These are phyloP conservation scores for Uronychia setigera DNA, from an alignment of 73 alveolate species.

Conservation along the genomic window DNA sequence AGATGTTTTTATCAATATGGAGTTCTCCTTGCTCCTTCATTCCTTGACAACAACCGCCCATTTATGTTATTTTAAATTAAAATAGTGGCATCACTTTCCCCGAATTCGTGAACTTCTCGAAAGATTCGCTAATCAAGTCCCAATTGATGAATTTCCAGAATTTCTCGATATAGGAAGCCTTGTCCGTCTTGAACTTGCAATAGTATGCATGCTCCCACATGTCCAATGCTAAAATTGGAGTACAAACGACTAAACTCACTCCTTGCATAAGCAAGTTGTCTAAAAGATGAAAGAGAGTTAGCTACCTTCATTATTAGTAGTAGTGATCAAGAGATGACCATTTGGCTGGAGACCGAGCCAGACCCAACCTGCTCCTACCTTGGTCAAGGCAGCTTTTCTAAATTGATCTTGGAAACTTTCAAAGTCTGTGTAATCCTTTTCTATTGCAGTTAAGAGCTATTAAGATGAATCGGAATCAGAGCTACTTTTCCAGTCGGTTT, in stretches of 20 bases:
- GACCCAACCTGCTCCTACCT: conserved; percentile 54
- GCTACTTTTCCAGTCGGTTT: conserved; percentile 38
- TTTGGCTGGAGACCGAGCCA: conserved; percentile 39
- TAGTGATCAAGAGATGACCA: conserved; percentile 27
- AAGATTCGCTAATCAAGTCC: conserved; percentile 24
- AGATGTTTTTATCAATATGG: neutral
- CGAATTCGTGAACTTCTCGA: conserved; percentile 16
- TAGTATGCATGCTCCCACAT: conserved; percentile 62
- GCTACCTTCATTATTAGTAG: conserved; percentile 45
- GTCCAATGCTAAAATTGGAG: conserved; percentile 44
- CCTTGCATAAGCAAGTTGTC: conserved; percentile 44
- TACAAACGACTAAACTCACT: conserved; percentile 16
- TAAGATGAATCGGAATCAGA: neutral
- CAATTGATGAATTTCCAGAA: conserved; percentile 49
- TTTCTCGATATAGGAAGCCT: conserved; percentile 17
- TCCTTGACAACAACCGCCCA: conserved; percentile 2
- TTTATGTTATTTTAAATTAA: neutral
- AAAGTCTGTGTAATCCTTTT: conserved; percentile 47
- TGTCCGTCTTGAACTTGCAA: conserved; percentile 35
- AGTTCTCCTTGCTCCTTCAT: neutral
- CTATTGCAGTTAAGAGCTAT: conserved; percentile 10
- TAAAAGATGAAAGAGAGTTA: neutral
- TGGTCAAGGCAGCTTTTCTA: conserved; percentile 22
- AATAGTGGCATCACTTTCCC: neutral
- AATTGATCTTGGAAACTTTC: conserved; percentile 29